Base-by-base conservation (phyloP, 495 filamentous ascomycete species). In the Aeminium ludgeri region DNA sequence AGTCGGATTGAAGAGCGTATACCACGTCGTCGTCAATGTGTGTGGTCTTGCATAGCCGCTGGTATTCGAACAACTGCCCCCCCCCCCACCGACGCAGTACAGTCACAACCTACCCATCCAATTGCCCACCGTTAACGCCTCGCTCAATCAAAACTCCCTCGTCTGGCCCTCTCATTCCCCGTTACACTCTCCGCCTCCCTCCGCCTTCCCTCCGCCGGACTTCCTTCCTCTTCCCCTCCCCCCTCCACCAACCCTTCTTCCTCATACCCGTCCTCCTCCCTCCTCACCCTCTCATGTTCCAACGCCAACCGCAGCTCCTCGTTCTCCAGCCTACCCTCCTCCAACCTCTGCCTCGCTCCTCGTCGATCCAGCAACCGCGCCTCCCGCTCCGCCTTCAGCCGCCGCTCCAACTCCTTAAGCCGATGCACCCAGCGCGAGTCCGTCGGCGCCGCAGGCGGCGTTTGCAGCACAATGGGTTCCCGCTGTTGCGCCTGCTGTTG, bases 331-430 rank as follows among this genome's bases (percentile, higher is more conserved):
- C 78, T 72, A 20, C 78, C 82, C 55, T 93, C 82, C 50, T 86
- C 81, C 18, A 97, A 67, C 48, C 89, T 66, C 65, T 82, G 79
- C 44, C 80, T 66, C 28, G 89, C 89, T 30, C 81, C 83, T 20
- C 65, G 76, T 16, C 87, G 73, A 62, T 97, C 89, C 33, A 89
- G 57, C 19, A 86, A 55, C 29, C 91, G 65, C n/a, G 74, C 86
- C 56, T 95, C 89, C 8, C 89, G 63, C 58, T 97, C 89, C 15
- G 77, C 75, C 52, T 94, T 93, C 20, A 97, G 66, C 48, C 86
- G 72, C 53, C 76, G 72, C 66, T 97, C 91, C 31, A 96, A 58
- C 49, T 95, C 86, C 38, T 79, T 70, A 13, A 97, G 61, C 15
- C 91, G 65, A 34, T 91, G 70, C 50, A 86, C 75, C 83, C 82